These are phyloP conservation scores for Leccinum glutinopallens DNA, from an alignment of 1,284 basidiomycete species.

Conservation along the genomic window DNA sequence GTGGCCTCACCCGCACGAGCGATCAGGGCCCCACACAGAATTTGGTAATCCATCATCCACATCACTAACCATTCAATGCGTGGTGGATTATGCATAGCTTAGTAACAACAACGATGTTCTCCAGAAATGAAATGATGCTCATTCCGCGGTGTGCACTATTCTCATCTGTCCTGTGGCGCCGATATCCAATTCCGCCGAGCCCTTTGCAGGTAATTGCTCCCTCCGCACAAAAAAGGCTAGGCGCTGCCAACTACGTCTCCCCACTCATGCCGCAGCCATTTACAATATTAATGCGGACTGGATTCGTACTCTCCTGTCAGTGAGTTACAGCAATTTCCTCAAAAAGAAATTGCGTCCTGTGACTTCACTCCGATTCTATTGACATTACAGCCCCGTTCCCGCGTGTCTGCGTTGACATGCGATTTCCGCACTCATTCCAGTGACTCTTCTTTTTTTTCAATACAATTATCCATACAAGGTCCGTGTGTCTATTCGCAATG, in stretches of 20 bases:
- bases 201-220: background rate
- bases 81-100: conserved; percentile 10
- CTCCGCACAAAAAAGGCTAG: background rate
- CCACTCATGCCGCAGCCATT: background rate
- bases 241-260: background rate
- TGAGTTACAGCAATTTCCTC: conserved; percentile 24
- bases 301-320: conserved; percentile 27
- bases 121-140: conserved; percentile 20
- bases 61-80: conserved; percentile 10
- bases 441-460: conserved; percentile 7
- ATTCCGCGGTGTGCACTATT: conserved; percentile 8
- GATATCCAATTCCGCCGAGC: conserved; percentile 2
- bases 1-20: conserved; percentile 21
- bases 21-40: conserved; percentile 24
- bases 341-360: conserved; percentile 19
- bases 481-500: conserved; percentile 3
- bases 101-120: conserved; percentile 4
- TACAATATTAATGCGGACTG: background rate
- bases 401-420: conserved; percentile 26
- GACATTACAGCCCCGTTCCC: conserved; percentile 28
- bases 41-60: conserved; percentile 9
- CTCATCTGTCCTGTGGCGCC: conserved; percentile 7
- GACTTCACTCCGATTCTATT: conserved; percentile 21
- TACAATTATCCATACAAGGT: conserved; percentile 1
- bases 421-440: conserved; percentile 19